A percentile compares a stretch with the other conserved stretches of the same genome.
Conservation (phyloP, 768 basidiomycete species). For the Naganishia onofrii region DNA sequence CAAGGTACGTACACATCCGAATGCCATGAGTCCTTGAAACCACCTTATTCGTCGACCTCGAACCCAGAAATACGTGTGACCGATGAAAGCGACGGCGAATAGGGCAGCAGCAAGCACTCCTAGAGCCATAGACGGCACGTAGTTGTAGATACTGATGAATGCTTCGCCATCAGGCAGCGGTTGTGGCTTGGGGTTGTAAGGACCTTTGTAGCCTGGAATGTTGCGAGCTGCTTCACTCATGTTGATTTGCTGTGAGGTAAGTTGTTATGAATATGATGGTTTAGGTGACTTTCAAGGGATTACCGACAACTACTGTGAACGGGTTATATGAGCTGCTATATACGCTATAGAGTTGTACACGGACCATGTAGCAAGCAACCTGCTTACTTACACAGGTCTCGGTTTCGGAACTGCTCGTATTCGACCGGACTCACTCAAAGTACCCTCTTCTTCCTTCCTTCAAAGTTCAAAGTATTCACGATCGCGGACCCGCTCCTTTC, state of each 20-base stretch:
- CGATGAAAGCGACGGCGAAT: conserved; percentile 39
- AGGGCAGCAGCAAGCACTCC: conserved; percentile 42
- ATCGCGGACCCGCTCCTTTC: conserved; percentile 4
- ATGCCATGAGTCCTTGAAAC: conserved; percentile 45
- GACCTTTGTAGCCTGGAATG: conserved; percentile 36
- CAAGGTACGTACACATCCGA: conserved; percentile 43
- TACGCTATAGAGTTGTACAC: no score
- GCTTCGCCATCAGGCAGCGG: conserved; percentile 42
- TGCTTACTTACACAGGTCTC: not conserved
- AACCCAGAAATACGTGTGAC: conserved; percentile 35
- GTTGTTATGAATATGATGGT: no score
- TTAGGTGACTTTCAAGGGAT: no score
- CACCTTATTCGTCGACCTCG: conserved; percentile 36
- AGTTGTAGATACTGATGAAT: conserved; percentile 47
- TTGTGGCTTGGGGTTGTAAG: conserved; percentile 38
- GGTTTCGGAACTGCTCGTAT: not conserved
- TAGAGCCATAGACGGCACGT: conserved; percentile 39
- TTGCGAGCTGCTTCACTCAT: no score
- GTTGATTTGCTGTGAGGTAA: no score
- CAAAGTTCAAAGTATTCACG: not conserved
- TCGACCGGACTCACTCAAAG: no score
- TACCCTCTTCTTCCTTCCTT: not conserved
- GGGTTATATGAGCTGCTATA: no score
- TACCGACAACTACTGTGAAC: no score
- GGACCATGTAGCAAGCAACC: no score